A percentile compares a stretch with the other conserved stretches of the same genome.
Evolutionary conservation across 768 basidiomycete genomes (phyloP).

Genomic region (Gloeostereum incarnatum): DNA sequence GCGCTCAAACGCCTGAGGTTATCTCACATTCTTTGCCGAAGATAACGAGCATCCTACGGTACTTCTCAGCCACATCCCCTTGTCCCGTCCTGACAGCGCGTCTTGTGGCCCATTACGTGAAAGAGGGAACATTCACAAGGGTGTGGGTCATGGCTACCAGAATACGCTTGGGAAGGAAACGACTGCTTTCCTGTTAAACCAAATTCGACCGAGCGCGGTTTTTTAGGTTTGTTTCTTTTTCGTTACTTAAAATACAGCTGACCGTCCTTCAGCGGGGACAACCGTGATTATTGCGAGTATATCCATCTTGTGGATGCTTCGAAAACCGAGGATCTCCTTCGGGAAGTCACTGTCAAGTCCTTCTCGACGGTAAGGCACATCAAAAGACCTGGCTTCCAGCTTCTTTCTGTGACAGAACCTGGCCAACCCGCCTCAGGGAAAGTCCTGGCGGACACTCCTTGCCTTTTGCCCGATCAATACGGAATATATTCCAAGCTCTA

Average conservation of each 20-base stretch:
- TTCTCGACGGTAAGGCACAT: constrained; percentile 75
- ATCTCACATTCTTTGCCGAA: not conserved
- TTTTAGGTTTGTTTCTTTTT: constrained; percentile 49
- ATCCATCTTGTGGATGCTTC: constrained; percentile 32
- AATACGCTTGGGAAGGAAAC: constrained; percentile 77
- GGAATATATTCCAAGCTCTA: constrained; percentile 55
- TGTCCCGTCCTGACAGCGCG: constrained; percentile 65
- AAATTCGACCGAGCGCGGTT: constrained; percentile 53
- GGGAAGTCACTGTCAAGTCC: constrained; percentile 83
- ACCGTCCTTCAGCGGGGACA: constrained; percentile 58
- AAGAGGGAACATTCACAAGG: constrained; percentile 57
- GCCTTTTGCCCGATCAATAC: constrained; percentile 69
- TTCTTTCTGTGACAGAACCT: constrained; percentile 53
- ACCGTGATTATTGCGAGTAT: constrained; percentile 87
- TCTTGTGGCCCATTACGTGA: constrained; percentile 75
- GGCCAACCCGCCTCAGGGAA: constrained; percentile 22
- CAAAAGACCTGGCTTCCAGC: constrained; percentile 72
- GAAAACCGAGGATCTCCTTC: constrained; percentile 16
- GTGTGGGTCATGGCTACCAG: constrained; percentile 77
- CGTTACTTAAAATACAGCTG: constrained; percentile 3
- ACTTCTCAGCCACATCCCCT: constrained; percentile 80
- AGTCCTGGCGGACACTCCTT: constrained; percentile 58
- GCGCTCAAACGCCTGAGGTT: not conserved
- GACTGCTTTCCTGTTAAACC: constrained; percentile 59
- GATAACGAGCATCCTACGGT: constrained; percentile 35